Evolutionary conservation across 306 rosid genomes (phyloP), one percentile per base, ranked within the genome.

Genomic region (Corylus americana): DNA sequence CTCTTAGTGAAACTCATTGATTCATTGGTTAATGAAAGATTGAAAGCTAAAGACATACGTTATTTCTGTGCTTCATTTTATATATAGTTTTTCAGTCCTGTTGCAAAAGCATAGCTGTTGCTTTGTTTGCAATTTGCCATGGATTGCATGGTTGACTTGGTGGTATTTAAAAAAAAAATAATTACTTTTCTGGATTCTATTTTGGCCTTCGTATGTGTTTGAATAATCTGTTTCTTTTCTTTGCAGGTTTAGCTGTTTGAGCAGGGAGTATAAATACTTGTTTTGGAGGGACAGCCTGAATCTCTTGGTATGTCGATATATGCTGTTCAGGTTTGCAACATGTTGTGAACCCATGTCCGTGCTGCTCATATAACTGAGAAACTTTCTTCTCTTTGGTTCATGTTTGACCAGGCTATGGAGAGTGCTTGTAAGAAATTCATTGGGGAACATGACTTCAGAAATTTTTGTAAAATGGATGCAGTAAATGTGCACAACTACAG

Each of bases 381-480:
- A 74, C 35, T 54, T 42, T 49, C 50, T 42, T 72, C 76, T 66
- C 25, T 49, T 69, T 82, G 77, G 71, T 73, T 84, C 70, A 16
- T 85, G 71, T 81, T 85, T 78, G 77, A 81, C 79, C 85, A 94
- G 98, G 91, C 90, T 20, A 90, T 94, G 97, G 95, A 88, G 86
- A 89, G 63, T 45, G 97, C 95, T 53, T 91, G 93, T 55, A 81
- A 68, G 78, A 94, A 91, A 81, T 81, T 92, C 73, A 44, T 88
- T 51, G 98, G 97, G 20, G 97, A 92, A 85, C 95, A 94, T 76
- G 97, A 94, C 92, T 94, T 92, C 81, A 86, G 97, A 82, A 94
- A 94, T 81, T 94, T 94, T 77, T 94, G 98, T 80, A 94, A 94
- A 86, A 94, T 94, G 98, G 97, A 94, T 85, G 98, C 98, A 35